Evolutionary conservation across 73 alveolate genomes (phyloP).

Genomic region (Paraurostyla sp.): DNA sequence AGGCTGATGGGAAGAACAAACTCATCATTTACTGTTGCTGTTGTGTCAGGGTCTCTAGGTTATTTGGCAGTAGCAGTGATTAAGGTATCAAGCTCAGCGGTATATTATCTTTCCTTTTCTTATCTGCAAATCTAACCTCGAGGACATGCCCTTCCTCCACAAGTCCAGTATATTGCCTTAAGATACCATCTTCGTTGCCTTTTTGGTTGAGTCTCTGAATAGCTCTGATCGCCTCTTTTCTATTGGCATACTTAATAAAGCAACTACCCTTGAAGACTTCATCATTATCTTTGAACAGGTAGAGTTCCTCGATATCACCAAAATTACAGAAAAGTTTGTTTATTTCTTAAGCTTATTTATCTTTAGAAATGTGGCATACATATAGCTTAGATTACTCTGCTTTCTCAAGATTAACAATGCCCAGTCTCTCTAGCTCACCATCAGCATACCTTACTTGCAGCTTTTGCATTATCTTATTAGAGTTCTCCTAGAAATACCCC

Average conservation of each 20-base stretch:
- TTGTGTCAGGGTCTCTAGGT: too few species aligned
- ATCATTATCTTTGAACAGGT: conserved; percentile 5
- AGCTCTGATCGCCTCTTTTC: conserved; percentile 28
- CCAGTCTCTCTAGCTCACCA: conserved; percentile 53
- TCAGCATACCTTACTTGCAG: conserved; percentile 50
- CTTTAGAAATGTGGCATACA: conserved; percentile 8
- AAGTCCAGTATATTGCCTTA: background rate
- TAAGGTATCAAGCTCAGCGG: conserved; percentile 6
- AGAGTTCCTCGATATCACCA: conserved; percentile 53
- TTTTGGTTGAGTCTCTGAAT: background rate
- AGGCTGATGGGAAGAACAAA: too few species aligned
- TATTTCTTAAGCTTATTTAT: background rate
- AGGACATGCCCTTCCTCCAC: conserved; percentile 14
- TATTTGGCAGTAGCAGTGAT: background rate
- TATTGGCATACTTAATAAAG: conserved; percentile 17
- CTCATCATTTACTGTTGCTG: background rate
- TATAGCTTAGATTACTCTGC: conserved; percentile 22
- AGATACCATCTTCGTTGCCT: background rate
- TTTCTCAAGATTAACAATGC: conserved; percentile 21
- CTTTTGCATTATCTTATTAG: background rate
- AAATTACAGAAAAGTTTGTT: background rate
- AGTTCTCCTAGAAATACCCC: background rate
- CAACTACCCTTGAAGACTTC: conserved; percentile 33
- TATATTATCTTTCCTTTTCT: conserved; percentile 34
- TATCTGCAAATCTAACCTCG: conserved; percentile 52